Evolutionary conservation across 345 rosid species (phyloP).

Genomic region (Gossypium longicalyx): DNA sequence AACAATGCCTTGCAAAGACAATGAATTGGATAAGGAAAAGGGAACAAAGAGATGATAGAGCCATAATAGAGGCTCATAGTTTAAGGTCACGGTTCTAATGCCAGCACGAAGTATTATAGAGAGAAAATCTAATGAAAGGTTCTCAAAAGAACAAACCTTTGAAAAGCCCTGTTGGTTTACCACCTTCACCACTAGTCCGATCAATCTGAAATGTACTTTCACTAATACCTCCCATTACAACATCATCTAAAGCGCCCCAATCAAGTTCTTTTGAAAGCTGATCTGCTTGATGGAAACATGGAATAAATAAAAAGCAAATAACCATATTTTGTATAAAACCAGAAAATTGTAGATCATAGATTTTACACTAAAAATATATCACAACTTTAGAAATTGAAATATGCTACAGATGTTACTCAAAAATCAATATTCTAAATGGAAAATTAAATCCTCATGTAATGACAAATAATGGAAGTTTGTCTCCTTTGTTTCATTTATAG

Average conservation of each 20-base stretch:
- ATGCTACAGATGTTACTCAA: background rate
- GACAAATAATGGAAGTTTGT: background rate
- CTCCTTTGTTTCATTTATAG: background rate
- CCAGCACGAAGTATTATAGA: background rate
- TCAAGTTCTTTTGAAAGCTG: constrained; percentile 62
- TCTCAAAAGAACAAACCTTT: constrained; percentile 49
- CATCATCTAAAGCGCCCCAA: constrained; percentile 98
- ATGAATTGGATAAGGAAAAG: background rate
- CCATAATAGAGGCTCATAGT: constrained; percentile 5
- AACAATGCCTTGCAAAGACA: constrained; percentile 52
- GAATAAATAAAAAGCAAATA: constrained; percentile 2
- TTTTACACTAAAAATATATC: background rate
- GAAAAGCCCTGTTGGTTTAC: constrained; percentile 67
- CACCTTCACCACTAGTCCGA: constrained; percentile 65
- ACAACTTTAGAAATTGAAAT: background rate
- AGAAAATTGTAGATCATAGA: background rate
- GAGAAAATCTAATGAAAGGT: background rate
- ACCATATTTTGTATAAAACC: background rate
- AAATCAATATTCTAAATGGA: background rate
- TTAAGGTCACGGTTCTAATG: background rate
- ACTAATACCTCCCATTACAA: constrained; percentile 97
- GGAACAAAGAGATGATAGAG: background rate
- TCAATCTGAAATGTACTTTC: constrained; percentile 68
- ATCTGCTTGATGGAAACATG: constrained; percentile 36
- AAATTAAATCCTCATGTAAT: background rate